Percentiles rank a stretch among this genome's conserved stretches.
Conservation (phyloP, 2,329 filamentous ascomycete species). For the Rosellinia necatrix region DNA sequence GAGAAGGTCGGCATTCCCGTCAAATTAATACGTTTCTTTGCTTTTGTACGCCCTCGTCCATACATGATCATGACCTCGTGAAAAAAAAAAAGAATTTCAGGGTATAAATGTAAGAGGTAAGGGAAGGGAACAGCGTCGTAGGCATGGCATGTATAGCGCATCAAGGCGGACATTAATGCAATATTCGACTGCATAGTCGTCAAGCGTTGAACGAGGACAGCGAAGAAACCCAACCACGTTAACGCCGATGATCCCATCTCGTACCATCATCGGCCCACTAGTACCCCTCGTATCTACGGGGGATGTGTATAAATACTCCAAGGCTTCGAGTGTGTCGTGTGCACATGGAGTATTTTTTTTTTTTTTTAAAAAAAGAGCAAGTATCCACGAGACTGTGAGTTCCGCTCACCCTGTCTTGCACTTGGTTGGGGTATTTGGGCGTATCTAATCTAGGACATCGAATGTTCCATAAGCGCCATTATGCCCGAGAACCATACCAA, state of each 20-base stretch:
- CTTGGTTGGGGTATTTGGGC: no score
- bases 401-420: no score
- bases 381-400: background rate
- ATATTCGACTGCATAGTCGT: background rate
- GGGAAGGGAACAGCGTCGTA: background rate
- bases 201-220: background rate
- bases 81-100: no score
- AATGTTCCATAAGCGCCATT: background rate
- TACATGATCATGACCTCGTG: slow-evolving; percentile 9
- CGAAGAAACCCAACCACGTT: background rate
- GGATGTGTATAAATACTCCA: background rate
- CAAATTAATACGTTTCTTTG: no score
- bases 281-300: background rate
- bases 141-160: no score
- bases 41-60: background rate
- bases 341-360: background rate
- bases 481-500: background rate
- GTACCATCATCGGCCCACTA: slow-evolving; percentile 17
- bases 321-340: background rate
- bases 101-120: slow-evolving; percentile 8
- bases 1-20: no score
- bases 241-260: slow-evolving; percentile 16
- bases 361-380: background rate
- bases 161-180: no score
- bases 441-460: no score